These are phyloP conservation scores for Emergomyces pasteurianus DNA, from an alignment of 2,329 filamentous ascomycete species.

Conservation along the genomic window DNA sequence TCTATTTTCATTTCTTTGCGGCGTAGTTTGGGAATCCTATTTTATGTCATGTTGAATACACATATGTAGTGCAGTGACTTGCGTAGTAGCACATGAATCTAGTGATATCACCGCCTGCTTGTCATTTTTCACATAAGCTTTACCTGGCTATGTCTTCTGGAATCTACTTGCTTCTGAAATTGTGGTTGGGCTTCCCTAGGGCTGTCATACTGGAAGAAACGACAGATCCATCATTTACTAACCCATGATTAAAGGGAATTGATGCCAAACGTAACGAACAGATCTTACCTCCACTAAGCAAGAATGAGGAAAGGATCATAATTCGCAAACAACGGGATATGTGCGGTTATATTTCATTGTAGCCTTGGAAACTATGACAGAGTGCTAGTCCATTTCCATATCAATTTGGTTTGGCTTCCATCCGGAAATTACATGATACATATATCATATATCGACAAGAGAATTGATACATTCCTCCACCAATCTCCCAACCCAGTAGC, in stretches of 20 bases:
- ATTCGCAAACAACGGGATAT: background rate
- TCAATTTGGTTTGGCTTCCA: background rate
- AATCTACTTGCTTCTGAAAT: background rate
- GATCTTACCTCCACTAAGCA: background rate
- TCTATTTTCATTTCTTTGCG: background rate
- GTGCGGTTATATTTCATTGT: background rate
- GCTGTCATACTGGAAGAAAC: background rate
- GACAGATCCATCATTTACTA: background rate
- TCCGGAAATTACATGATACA: background rate
- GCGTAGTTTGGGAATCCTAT: background rate
- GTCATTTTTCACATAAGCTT: background rate
- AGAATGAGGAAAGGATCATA: background rate
- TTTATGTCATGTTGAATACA: background rate
- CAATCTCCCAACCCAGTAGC: background rate
- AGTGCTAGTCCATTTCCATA: background rate
- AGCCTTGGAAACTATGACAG: background rate
- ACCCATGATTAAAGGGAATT: background rate
- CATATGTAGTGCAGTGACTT: background rate
- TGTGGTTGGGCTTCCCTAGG: background rate
- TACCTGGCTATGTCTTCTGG: too few species aligned
- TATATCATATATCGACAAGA: background rate
- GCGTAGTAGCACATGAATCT: background rate
- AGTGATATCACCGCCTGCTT: background rate
- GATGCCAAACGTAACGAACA: background rate
- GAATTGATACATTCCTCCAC: background rate